Conservation (phyloP, 192 early-diverging fungal species). For the Tieghemiomyces parasiticus region DNA sequence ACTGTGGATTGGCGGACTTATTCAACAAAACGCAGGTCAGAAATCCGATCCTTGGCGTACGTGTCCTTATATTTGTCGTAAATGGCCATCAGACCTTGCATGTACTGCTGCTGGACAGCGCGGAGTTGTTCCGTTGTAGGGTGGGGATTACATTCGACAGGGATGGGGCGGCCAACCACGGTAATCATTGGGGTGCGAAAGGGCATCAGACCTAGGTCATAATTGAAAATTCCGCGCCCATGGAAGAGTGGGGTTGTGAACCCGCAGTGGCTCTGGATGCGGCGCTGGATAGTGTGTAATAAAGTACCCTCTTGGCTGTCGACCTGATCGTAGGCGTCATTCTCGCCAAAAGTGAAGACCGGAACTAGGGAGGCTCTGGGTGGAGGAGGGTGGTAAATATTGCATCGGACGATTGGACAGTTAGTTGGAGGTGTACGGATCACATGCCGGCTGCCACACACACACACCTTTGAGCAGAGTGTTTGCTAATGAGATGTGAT, state of each 20-base stretch:
- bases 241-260: slow-evolving; percentile 66
- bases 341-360: slow-evolving; percentile 88
- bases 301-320: slow-evolving; percentile 48
- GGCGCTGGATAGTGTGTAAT: slow-evolving; percentile 50
- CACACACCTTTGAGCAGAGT: too few relatives aligned
- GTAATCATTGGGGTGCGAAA: slow-evolving; percentile 22
- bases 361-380: slow-evolving; percentile 61
- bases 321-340: slow-evolving; percentile 73
- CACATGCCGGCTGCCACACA: too few relatives aligned
- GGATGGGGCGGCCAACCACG: slow-evolving; percentile 24
- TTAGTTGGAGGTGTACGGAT: too few relatives aligned
- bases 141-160: slow-evolving; percentile 15
- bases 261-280: slow-evolving; percentile 49
- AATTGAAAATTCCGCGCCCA: slow-evolving; percentile 79
- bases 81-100: slow-evolving; percentile 18
- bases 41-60: slow-evolving; percentile 17
- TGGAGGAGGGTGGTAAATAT: neutral
- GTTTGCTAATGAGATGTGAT: too few relatives aligned
- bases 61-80: slow-evolving; percentile 23
- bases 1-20: too few relatives aligned
- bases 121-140: slow-evolving; percentile 23
- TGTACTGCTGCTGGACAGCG: slow-evolving; percentile 19
- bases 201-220: slow-evolving; percentile 40
- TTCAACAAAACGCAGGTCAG: slow-evolving; percentile 8
- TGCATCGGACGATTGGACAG: too few relatives aligned